Evolutionary conservation across 306 rosid genomes (phyloP).

Genomic region (Vicia sativa): DNA sequence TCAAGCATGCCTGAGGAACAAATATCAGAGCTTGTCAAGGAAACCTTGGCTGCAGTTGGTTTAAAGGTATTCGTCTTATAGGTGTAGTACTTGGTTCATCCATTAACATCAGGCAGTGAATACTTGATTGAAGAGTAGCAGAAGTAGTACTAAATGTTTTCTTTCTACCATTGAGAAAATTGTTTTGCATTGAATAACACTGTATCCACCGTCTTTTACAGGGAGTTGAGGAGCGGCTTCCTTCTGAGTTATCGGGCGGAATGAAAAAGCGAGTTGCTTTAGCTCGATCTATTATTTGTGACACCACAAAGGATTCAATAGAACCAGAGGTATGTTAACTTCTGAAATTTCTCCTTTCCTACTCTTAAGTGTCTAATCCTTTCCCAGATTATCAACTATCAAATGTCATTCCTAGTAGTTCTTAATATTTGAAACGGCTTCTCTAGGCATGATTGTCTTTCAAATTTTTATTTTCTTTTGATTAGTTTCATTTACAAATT

Average conservation of each 20-base stretch:
- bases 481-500: constrained; percentile 25
- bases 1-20: constrained; percentile 76
- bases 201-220: constrained; percentile 26
- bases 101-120: constrained; percentile 8
- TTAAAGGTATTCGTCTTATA: constrained; percentile 62
- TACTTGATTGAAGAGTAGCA: constrained; percentile 24
- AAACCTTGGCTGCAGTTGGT: constrained; percentile 91
- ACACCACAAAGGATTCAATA: constrained; percentile 65
- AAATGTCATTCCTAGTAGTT: constrained; percentile 5
- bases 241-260: constrained; percentile 98
- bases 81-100: constrained; percentile 30
- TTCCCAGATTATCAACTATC: constrained; percentile 25
- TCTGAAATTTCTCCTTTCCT: constrained; percentile 16
- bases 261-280: constrained; percentile 99
- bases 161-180: constrained; percentile 8
- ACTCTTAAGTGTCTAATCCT: constrained; percentile 9
- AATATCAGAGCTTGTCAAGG: constrained; percentile 79
- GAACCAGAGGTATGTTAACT: constrained; percentile 87
- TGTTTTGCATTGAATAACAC: constrained; percentile 28
- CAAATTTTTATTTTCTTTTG: constrained; percentile 26
- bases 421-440: constrained; percentile 13
- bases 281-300: constrained; percentile 90
- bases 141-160: not conserved
- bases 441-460: not conserved
- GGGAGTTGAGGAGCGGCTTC: constrained; percentile 94